A percentile compares a stretch with the other conserved stretches of the same genome.
phyloP scores from a whole-genome alignment of 2,329 filamentous ascomycete species.

The Colletotrichum orbiculare region DNA sequence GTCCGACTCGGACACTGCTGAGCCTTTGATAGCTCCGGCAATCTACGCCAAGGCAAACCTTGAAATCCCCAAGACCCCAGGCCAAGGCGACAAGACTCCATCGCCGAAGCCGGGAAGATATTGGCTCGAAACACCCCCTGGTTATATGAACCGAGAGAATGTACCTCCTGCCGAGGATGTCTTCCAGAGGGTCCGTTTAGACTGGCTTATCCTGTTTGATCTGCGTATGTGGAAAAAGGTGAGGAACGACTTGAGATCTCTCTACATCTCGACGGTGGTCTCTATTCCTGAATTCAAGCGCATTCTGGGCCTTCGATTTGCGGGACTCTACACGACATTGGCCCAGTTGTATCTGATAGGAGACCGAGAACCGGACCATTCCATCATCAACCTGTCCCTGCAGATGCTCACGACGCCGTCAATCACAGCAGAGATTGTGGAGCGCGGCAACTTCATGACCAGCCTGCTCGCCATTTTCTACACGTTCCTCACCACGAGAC shows the following conservation, averaged over 20 bases:
- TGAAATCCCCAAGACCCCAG: slow-evolving; percentile 86
- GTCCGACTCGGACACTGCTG: slow-evolving; percentile 78
- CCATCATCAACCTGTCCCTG: slow-evolving; percentile 95
- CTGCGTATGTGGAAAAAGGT: slow-evolving; percentile 96
- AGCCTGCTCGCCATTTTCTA: slow-evolving; percentile 96
- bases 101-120: slow-evolving; percentile 78
- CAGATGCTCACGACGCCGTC: slow-evolving; percentile 98
- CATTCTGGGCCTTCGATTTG: slow-evolving; percentile 90
- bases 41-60: slow-evolving; percentile 73
- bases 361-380: slow-evolving; percentile 96
- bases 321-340: slow-evolving; percentile 91
- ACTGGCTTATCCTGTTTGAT: slow-evolving; percentile 96
- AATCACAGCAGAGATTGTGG: slow-evolving; percentile 94
- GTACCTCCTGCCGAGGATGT: slow-evolving; percentile 85
- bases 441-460: slow-evolving; percentile 94
- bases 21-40: slow-evolving; percentile 71
- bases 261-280: slow-evolving; percentile 97
- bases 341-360: slow-evolving; percentile 96
- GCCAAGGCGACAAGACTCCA: slow-evolving; percentile 55
- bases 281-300: slow-evolving; percentile 97
- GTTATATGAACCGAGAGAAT: slow-evolving; percentile 71
- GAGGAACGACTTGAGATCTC: slow-evolving; percentile 86
- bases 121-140: slow-evolving; percentile 85
- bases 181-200: slow-evolving; percentile 87
- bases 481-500: slow-evolving; percentile 94